Conservation (phyloP, 306 rosid species). For the Quercus cerris region DNA sequence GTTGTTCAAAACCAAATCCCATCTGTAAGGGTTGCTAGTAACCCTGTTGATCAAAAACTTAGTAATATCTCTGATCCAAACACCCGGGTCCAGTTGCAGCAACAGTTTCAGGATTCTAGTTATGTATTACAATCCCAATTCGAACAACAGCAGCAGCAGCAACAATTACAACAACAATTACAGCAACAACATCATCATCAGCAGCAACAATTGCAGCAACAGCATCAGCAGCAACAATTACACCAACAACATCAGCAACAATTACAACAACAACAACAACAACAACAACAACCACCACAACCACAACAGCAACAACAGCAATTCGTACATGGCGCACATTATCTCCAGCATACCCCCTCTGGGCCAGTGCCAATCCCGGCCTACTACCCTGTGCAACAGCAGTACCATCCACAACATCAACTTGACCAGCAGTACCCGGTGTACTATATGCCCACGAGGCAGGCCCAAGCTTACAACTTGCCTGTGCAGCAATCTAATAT, state of each 20-base stretch:
- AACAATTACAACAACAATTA: constrained; percentile 44
- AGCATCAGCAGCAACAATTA: constrained; percentile 37
- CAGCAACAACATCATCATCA: constrained; percentile 19
- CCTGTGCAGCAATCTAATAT: constrained; percentile 64
- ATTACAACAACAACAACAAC: constrained; percentile 39
- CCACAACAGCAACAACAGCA: constrained; percentile 9
- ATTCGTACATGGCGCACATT: constrained; percentile 74
- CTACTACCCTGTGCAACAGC: constrained; percentile 74
- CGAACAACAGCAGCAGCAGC: constrained; percentile 51
- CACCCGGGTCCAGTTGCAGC: constrained; percentile 67
- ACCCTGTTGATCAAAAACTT: constrained; percentile 57
- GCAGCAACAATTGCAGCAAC: constrained; percentile 35
- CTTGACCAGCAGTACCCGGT: constrained; percentile 71
- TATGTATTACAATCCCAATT: constrained; percentile 72
- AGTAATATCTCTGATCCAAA: constrained; percentile 55
- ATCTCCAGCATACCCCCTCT: constrained; percentile 62
- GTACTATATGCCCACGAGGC: constrained; percentile 78
- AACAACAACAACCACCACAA: constrained; percentile 41
- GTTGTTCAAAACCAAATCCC: constrained; percentile 59
- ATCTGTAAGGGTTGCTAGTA: constrained; percentile 57
- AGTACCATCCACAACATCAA: constrained; percentile 50
- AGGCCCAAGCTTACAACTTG: constrained; percentile 65
- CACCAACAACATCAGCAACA: constrained; percentile 6
- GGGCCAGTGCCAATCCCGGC: constrained; percentile 53
- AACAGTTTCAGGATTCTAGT: constrained; percentile 67